Evolutionary conservation across 306 rosid species (phyloP).

Genomic region (Cucurbita pepo): DNA sequence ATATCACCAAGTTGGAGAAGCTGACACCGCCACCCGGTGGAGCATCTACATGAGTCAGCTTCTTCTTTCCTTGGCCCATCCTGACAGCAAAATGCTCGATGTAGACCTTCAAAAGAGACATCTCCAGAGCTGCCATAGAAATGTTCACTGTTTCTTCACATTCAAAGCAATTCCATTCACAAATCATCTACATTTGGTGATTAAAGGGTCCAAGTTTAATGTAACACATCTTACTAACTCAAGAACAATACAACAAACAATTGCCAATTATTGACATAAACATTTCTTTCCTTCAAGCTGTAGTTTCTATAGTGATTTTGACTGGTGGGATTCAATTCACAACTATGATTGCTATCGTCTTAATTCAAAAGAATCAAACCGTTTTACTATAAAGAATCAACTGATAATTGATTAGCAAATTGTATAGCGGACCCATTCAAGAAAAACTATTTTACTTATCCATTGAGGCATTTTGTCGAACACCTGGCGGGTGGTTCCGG

Average conservation of each 20-base stretch:
- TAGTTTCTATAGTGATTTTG: background rate
- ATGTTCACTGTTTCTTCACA: background rate
- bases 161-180: background rate
- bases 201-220: background rate
- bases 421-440: background rate
- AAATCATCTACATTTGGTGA: background rate
- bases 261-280: background rate
- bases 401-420: background rate
- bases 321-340: background rate
- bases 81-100: constrained; percentile 3
- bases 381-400: background rate
- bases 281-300: background rate
- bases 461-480: constrained; percentile 4
- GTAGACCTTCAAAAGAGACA: background rate
- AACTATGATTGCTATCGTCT: background rate
- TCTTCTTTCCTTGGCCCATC: background rate
- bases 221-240: background rate
- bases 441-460: background rate
- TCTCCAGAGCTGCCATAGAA: background rate
- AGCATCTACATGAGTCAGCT: constrained; percentile 14
- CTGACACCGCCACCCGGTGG: constrained; percentile 3
- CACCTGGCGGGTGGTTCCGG: background rate
- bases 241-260: background rate
- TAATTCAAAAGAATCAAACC: background rate
- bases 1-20: constrained; percentile 12